Evolutionary conservation across 2,329 filamentous ascomycete genomes (phyloP).

Genomic region (Pseudogymnoascus verrucosus): DNA sequence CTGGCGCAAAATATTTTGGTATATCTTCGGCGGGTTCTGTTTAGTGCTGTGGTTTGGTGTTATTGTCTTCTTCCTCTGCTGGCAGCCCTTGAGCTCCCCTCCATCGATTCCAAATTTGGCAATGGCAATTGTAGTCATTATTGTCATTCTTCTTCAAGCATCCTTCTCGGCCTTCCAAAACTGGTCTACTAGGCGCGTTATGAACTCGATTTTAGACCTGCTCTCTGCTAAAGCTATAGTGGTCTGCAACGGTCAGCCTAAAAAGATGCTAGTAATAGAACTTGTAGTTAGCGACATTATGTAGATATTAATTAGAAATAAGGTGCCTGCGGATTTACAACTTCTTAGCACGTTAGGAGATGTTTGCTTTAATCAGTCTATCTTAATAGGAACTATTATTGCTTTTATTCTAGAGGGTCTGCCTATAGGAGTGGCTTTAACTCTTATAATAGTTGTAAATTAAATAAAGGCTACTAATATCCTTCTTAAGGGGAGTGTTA

Average conservation of each 20-base stretch:
- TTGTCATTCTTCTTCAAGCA: conserved; percentile 40
- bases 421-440: neutral
- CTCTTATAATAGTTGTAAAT: neutral
- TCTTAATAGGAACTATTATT: conserved; percentile 57
- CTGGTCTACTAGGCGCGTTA: conserved; percentile 38
- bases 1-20: conserved; percentile 32
- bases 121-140: conserved; percentile 38
- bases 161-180: conserved; percentile 40
- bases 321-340: conserved; percentile 61
- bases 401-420: neutral
- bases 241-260: conserved; percentile 39
- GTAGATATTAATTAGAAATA: conserved; percentile 54
- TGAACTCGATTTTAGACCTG: conserved; percentile 41
- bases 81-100: conserved; percentile 37
- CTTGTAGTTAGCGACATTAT: conserved; percentile 62
- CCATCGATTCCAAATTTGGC: conserved; percentile 37
- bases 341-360: conserved; percentile 65
- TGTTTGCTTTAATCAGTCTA: conserved; percentile 98
- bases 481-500: conserved; percentile 46
- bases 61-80: conserved; percentile 41
- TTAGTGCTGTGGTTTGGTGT: conserved; percentile 41
- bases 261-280: neutral
- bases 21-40: conserved; percentile 41
- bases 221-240: conserved; percentile 37
- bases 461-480: neutral